These are phyloP conservation scores for Citrus medica DNA, from an alignment of 345 rosid species.

Conservation along the genomic window DNA sequence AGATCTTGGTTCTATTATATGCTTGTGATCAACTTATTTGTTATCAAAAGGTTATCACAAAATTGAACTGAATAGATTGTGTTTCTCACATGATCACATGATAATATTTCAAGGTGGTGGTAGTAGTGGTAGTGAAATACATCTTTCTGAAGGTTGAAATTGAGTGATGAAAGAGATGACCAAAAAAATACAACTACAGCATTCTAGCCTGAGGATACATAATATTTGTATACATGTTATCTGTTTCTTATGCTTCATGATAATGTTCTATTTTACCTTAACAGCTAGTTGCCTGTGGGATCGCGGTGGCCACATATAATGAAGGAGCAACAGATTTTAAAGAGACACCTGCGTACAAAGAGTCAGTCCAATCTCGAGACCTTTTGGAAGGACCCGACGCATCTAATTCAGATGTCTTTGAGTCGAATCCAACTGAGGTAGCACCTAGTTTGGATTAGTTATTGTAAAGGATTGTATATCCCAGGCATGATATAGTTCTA, in stretches of 20 bases:
- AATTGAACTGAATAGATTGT: background rate
- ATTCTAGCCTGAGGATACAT: background rate
- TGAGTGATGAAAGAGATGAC: background rate
- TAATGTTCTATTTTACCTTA: background rate
- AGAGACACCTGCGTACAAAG: conserved; percentile 81
- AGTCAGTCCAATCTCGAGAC: conserved; percentile 63
- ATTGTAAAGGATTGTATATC: conserved; percentile 1
- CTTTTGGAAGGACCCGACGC: conserved; percentile 74
- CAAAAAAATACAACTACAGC: background rate
- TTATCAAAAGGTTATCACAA: background rate
- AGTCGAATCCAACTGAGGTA: conserved; percentile 97
- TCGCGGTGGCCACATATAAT: conserved; percentile 80
- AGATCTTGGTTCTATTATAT: background rate
- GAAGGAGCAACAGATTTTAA: conserved; percentile 95
- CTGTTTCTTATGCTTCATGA: background rate
- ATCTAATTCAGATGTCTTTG: conserved; percentile 73
- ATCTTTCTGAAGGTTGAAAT: background rate
- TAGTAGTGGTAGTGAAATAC: no score
- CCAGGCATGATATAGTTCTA: conserved; percentile 3
- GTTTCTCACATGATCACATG: background rate
- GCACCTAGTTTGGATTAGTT: conserved; percentile 86
- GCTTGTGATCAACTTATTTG: background rate
- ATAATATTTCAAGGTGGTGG: no score
- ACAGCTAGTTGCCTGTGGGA: conserved; percentile 78
- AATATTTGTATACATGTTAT: background rate